These are phyloP conservation scores for Candida awuae DNA, from an alignment of 805 yeast genomes.

Conservation along the genomic window DNA sequence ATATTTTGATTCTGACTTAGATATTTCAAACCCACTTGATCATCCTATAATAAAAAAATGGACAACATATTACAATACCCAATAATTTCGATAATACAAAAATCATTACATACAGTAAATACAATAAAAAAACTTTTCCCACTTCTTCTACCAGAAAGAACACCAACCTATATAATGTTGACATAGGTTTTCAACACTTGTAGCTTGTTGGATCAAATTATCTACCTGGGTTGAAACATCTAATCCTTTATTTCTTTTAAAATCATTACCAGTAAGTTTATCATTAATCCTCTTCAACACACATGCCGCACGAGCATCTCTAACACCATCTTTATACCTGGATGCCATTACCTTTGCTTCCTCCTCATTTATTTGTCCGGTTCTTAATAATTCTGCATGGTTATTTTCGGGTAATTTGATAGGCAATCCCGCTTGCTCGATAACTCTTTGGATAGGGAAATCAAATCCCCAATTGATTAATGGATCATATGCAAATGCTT, in stretches of 20 bases:
- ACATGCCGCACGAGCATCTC: constrained; percentile 85
- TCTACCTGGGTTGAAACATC: constrained; percentile 89
- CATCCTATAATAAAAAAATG: constrained; percentile 25
- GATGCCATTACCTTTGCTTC: constrained; percentile 65
- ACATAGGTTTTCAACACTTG: constrained; percentile 90
- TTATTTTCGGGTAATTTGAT: constrained; percentile 59
- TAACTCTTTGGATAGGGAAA: constrained; percentile 71
- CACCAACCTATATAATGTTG: constrained; percentile 99
- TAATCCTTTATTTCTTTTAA: constrained; percentile 59
- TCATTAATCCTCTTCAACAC: constrained; percentile 87
- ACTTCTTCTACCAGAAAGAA: constrained; percentile 73
- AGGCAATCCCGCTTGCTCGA: constrained; percentile 53
- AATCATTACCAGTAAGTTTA: constrained; percentile 90
- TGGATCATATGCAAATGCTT: constrained; percentile 98
- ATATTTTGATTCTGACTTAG: constrained; percentile 46
- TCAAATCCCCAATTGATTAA: constrained; percentile 98
- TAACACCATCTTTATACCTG: constrained; percentile 62
- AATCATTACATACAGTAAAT: not conserved
- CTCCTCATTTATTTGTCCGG: constrained; percentile 67
- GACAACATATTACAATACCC: constrained; percentile 7
- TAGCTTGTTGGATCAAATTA: constrained; percentile 88
- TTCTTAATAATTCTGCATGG: constrained; percentile 60
- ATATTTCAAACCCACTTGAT: constrained; percentile 26
- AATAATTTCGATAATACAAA: not conserved
- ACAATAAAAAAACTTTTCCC: not conserved